These are phyloP conservation scores for Arxiozyma bovina DNA, from an alignment of 1,139 yeast genomes.

Conservation along the genomic window DNA sequence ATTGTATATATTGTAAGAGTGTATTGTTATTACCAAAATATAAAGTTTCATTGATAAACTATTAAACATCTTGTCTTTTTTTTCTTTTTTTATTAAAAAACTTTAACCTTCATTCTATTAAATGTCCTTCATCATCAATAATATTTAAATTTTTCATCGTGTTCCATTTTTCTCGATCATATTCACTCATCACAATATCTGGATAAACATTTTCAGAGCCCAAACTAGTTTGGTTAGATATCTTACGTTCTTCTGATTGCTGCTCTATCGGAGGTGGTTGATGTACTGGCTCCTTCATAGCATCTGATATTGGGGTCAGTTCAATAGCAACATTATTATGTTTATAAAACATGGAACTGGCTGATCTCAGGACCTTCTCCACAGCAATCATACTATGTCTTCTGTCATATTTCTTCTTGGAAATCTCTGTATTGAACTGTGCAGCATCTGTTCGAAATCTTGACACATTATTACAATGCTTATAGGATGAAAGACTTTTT, in stretches of 20 bases:
- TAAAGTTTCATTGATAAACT: no score
- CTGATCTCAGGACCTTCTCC: conserved; percentile 14
- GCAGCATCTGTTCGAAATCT: neutral
- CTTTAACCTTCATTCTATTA: neutral
- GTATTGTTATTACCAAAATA: neutral
- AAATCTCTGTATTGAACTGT: neutral
- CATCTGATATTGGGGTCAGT: neutral
- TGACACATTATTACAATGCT: neutral
- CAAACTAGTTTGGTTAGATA: conserved; percentile 9
- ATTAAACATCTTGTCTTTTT: no score
- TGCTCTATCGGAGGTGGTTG: neutral
- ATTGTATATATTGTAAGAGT: neutral
- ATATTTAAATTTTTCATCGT: conserved; percentile 15
- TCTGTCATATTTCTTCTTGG: conserved; percentile 8
- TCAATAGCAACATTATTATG: conserved; percentile 11
- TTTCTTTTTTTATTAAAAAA: neutral
- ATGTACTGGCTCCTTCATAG: neutral
- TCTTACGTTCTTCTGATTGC: neutral
- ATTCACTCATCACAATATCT: conserved; percentile 23
- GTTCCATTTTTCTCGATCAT: conserved; percentile 28
- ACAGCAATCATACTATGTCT: conserved; percentile 18
- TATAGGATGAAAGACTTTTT: conserved; percentile 5
- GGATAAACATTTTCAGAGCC: conserved; percentile 18
- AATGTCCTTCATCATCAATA: conserved; percentile 9
- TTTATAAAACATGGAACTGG: conserved; percentile 15